Percentiles rank a stretch among this genome's conserved stretches.
phyloP scores from a whole-genome alignment of 2,329 filamentous ascomycete genomes.

The Talaromyces piceae region DNA sequence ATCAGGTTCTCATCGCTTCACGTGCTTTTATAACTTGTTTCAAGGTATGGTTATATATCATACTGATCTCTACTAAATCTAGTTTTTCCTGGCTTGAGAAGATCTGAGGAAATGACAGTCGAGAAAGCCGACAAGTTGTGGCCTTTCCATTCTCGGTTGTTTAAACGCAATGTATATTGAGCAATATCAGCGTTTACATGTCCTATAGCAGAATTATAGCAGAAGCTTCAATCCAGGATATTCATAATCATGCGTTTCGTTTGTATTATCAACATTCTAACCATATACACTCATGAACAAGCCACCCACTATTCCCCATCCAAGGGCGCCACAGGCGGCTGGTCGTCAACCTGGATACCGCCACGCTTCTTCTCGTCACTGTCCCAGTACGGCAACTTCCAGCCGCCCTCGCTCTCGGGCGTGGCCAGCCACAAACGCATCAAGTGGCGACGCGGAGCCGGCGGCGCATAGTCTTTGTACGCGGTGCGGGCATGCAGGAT shows the following conservation, averaged over 20 bases:
- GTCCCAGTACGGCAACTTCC: constrained; percentile 77
- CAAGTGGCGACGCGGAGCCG: constrained; percentile 65
- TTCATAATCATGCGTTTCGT: no score
- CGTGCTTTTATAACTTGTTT: no score
- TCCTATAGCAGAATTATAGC: no score
- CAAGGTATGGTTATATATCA: no score
- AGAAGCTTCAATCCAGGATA: no score
- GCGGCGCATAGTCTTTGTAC: constrained; percentile 65
- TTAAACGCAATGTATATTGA: no score
- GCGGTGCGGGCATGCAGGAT: constrained; percentile 73
- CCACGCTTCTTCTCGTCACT: constrained; percentile 77
- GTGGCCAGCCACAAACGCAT: constrained; percentile 80
- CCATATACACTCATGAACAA: neutral
- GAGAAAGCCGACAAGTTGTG: constrained; percentile 21
- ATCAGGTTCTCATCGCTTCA: no score
- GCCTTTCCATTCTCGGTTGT: constrained; percentile 23
- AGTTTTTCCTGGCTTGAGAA: no score
- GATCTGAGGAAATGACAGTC: constrained; percentile 19
- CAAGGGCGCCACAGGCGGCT: constrained; percentile 63
- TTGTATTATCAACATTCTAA: constrained; percentile 3
- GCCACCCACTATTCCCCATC: constrained; percentile 58
- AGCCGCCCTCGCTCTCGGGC: constrained; percentile 74
- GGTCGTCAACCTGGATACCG: constrained; percentile 81
- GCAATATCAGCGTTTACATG: no score
- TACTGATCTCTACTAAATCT: no score